These are phyloP conservation scores for Colletotrichum truncatum DNA, from an alignment of 2,329 filamentous ascomycete species.

Conservation along the genomic window DNA sequence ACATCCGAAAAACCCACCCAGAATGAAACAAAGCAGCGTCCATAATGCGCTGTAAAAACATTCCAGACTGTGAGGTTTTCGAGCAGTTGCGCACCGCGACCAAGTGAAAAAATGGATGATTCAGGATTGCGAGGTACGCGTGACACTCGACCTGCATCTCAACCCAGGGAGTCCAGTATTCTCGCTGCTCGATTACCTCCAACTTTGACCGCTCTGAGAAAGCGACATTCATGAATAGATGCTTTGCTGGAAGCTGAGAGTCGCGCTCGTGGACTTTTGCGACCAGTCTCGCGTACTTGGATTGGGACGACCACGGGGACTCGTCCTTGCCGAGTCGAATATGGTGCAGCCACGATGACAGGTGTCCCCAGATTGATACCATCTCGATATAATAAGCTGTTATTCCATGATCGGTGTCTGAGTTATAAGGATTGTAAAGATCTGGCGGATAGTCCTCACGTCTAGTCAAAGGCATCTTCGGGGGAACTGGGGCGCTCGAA, in stretches of 20 bases:
- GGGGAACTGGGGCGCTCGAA: not conserved
- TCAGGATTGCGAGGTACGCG: not conserved
- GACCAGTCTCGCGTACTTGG: not conserved
- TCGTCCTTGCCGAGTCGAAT: not conserved
- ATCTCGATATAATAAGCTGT: not conserved
- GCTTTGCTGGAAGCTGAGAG: not conserved
- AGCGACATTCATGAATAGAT: not conserved
- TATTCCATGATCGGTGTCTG: not conserved
- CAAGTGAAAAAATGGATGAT: not conserved
- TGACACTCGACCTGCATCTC: not conserved
- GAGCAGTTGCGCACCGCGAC: not conserved
- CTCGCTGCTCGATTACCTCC: not conserved
- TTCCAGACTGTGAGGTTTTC: not conserved
- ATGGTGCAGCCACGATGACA: not conserved
- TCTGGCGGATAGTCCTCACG: not conserved
- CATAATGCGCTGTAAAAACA: not conserved
- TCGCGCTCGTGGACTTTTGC: not conserved
- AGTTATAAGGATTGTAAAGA: not conserved
- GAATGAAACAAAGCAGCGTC: not conserved
- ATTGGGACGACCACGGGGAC: not conserved
- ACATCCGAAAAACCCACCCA: not conserved
- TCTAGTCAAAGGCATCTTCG: not conserved
- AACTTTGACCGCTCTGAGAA: not conserved
- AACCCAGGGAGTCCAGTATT: not conserved
- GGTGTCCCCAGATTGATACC: not conserved